A percentile compares a stretch with the other conserved stretches of the same genome.
phyloP scores from a whole-genome alignment of 495 filamentous ascomycete species.

The Bryoglossum gracile region DNA sequence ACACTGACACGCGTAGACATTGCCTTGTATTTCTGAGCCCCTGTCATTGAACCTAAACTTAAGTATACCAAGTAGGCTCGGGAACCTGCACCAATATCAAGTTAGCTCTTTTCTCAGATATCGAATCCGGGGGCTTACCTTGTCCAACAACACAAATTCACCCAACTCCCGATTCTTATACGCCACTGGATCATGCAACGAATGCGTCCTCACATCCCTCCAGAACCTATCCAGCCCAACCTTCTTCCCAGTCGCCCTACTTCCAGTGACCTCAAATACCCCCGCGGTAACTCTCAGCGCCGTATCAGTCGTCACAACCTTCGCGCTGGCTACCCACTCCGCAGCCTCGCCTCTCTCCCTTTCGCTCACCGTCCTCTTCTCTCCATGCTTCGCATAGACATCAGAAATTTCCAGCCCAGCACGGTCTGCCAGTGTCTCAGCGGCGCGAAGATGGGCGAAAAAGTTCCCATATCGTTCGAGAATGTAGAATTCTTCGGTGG shows the following conservation, averaged over 20 bases:
- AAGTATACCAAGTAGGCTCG: slow-evolving; percentile 55
- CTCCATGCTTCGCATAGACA: slow-evolving; percentile 34
- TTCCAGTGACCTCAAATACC: slow-evolving; percentile 53
- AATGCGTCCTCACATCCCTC: slow-evolving; percentile 54
- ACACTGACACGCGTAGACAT: background rate
- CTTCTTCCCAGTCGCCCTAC: slow-evolving; percentile 43
- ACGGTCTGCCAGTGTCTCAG: slow-evolving; percentile 46
- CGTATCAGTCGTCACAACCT: slow-evolving; percentile 52
- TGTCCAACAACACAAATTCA: slow-evolving; percentile 41
- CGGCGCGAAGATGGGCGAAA: slow-evolving; percentile 49
- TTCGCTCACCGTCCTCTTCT: slow-evolving; percentile 34
- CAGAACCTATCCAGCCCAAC: slow-evolving; percentile 54
- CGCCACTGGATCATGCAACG: slow-evolving; percentile 54
- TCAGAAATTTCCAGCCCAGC: slow-evolving; percentile 38
- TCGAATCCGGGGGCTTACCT: slow-evolving; percentile 1
- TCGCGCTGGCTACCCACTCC: slow-evolving; percentile 52
- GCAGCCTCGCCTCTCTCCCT: slow-evolving; percentile 47
- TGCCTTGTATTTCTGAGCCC: background rate
- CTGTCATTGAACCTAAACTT: background rate
- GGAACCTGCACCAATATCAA: slow-evolving; percentile 33
- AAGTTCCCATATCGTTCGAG: slow-evolving; percentile 53
- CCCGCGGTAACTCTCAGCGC: slow-evolving; percentile 46
- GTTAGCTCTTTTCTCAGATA: background rate
- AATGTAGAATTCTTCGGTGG: slow-evolving; percentile 56
- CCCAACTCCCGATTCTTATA: slow-evolving; percentile 56